Evolutionary conservation across 805 yeast species (phyloP).

Genomic region (Saturnispora galanensis): DNA sequence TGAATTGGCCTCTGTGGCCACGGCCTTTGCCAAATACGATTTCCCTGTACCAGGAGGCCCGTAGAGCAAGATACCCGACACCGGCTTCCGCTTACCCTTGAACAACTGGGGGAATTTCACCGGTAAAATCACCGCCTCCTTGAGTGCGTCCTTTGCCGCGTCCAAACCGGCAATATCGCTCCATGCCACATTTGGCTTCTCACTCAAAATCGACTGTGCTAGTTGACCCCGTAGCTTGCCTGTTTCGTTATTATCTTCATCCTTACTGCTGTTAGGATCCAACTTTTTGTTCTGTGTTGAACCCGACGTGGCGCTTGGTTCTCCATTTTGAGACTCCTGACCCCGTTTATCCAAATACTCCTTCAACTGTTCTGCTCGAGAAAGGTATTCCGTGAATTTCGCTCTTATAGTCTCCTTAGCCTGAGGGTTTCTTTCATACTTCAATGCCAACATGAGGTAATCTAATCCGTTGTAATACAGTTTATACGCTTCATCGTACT

Average conservation of each 20-base stretch:
- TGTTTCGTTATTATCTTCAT: slow-evolving; percentile 64
- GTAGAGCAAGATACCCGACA: slow-evolving; percentile 77
- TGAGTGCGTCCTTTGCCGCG: slow-evolving; percentile 88
- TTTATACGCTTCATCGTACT: slow-evolving; percentile 90
- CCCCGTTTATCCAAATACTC: slow-evolving; percentile 66
- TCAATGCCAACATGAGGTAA: slow-evolving; percentile 89
- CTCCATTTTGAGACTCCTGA: slow-evolving; percentile 38
- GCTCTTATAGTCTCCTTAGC: slow-evolving; percentile 82
- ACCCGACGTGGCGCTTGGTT: slow-evolving; percentile 44
- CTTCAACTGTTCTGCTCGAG: slow-evolving; percentile 89
- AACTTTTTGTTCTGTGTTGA: slow-evolving; percentile 47
- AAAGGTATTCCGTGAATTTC: slow-evolving; percentile 82
- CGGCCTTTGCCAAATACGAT: slow-evolving; percentile 93
- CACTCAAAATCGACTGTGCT: slow-evolving; percentile 83
- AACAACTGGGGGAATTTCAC: slow-evolving; percentile 93
- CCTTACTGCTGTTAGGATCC: slow-evolving; percentile 28
- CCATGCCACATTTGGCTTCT: slow-evolving; percentile 91
- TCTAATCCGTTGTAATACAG: slow-evolving; percentile 88
- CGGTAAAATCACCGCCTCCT: slow-evolving; percentile 95
- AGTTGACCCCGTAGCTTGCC: slow-evolving; percentile 86
- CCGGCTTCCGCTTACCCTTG: slow-evolving; percentile 89
- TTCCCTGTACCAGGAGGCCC: slow-evolving; percentile 99
- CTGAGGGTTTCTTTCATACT: slow-evolving; percentile 84
- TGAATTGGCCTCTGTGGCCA: slow-evolving; percentile 96
- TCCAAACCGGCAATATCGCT: slow-evolving; percentile 94